Evolutionary conservation across 768 basidiomycete species (phyloP).

Genomic region (Tulasnella sp.): DNA sequence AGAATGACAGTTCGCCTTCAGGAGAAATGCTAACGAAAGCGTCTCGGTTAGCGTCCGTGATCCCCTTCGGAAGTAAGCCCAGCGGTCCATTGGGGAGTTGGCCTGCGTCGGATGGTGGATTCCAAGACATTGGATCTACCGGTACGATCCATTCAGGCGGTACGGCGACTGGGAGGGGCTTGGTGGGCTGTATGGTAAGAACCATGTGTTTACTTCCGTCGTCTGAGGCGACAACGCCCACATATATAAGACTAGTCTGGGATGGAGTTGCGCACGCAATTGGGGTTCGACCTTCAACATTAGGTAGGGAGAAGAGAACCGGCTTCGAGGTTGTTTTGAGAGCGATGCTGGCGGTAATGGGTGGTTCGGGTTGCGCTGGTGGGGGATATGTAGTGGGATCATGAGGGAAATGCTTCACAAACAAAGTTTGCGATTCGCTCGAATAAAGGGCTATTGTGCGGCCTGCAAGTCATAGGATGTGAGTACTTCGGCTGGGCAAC

Average conservation of each 20-base stretch:
- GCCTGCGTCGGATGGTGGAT: constrained; percentile 34
- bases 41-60: constrained; percentile 51
- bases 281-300: background rate
- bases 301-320: constrained; percentile 21
- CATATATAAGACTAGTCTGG: background rate
- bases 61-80: background rate
- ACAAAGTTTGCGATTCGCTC: constrained; percentile 6
- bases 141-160: constrained; percentile 58
- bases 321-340: constrained; percentile 22
- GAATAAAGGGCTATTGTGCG: constrained; percentile 26
- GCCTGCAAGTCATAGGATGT: background rate
- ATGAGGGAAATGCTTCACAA: constrained; percentile 26
- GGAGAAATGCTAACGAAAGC: constrained; percentile 73
- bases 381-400: constrained; percentile 3
- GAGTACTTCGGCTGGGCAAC: background rate
- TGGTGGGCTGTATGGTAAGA: constrained; percentile 50
- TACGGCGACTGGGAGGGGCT: constrained; percentile 51
- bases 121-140: constrained; percentile 89
- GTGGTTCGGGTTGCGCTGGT: background rate
- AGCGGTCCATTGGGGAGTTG: background rate
- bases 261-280: constrained; percentile 23
- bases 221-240: background rate
- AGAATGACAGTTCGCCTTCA: constrained; percentile 80
- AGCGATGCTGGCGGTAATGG: constrained; percentile 10
- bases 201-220: constrained; percentile 35